Conservation (phyloP, 2,329 filamentous ascomycete species). For the Beauveria australis region DNA sequence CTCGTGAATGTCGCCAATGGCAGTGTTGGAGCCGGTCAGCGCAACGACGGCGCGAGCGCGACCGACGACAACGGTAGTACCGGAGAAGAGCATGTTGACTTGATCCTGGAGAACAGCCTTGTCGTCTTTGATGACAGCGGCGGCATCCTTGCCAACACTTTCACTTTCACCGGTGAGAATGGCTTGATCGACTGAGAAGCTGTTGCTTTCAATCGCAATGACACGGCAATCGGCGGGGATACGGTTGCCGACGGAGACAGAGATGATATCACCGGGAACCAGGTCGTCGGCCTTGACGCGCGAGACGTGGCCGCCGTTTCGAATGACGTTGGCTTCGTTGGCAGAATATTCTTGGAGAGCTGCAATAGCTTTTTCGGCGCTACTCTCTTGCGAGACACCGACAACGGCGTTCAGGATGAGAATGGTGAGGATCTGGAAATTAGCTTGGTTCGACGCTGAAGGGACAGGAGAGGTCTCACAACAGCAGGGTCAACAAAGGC, state of each 20-base stretch:
- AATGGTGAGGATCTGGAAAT: conserved; percentile 79
- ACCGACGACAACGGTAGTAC: conserved; percentile 92
- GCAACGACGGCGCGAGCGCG: conserved; percentile 88
- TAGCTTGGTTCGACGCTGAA: neutral
- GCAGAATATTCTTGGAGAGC: conserved; percentile 98
- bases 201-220: conserved; percentile 89
- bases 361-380: conserved; percentile 95
- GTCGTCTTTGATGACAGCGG: conserved; percentile 58
- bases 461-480: conserved; percentile 46
- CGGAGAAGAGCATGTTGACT: conserved; percentile 95
- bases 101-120: conserved; percentile 96
- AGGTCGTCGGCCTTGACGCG: conserved; percentile 93
- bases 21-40: conserved; percentile 79
- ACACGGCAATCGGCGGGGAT: conserved; percentile 92
- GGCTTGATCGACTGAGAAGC: conserved; percentile 92
- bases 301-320: conserved; percentile 67
- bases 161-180: conserved; percentile 97
- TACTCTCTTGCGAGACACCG: conserved; percentile 96
- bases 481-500: conserved; percentile 95
- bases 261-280: conserved; percentile 88
- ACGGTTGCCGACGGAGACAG: conserved; percentile 81
- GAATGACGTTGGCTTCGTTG: conserved; percentile 90
- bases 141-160: conserved; percentile 80
- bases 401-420: conserved; percentile 94
- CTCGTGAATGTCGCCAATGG: conserved; percentile 97